Evolutionary conservation across 257 asterid genomes (phyloP).

Genomic region (Craterostigma plantagineum): DNA sequence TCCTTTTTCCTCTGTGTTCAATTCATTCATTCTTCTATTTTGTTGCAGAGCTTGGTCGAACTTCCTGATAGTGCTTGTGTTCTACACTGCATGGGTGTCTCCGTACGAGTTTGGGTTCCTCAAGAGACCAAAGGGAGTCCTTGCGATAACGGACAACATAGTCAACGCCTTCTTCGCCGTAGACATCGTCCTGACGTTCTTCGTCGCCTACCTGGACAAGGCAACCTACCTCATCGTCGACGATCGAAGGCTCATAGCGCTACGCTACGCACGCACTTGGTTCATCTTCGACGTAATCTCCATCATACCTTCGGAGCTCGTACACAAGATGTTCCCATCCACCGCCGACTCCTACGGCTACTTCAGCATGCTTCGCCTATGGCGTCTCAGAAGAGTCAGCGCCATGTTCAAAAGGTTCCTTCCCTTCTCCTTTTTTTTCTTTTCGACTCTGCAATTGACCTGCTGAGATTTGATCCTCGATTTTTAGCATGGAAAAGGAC

Average conservation of each 20-base stretch:
- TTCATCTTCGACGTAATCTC: slow-evolving; percentile 32
- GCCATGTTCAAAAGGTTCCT: slow-evolving; percentile 27
- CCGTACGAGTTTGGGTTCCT: slow-evolving; percentile 48
- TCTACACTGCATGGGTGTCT: slow-evolving; percentile 45
- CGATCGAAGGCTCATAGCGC: slow-evolving; percentile 24
- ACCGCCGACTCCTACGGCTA: slow-evolving; percentile 21
- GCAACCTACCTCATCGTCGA: slow-evolving; percentile 28
- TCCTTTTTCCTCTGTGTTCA: no score
- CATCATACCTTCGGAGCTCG: slow-evolving; percentile 40
- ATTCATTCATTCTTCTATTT: not conserved
- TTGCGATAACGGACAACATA: slow-evolving; percentile 29
- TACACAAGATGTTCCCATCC: slow-evolving; percentile 16
- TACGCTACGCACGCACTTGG: slow-evolving; percentile 30
- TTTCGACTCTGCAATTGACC: no score
- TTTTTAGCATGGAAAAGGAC: slow-evolving; percentile 83
- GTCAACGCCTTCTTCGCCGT: slow-evolving; percentile 39
- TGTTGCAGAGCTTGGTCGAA: slow-evolving; percentile 32
- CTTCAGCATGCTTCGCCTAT: slow-evolving; percentile 45
- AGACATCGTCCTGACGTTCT: slow-evolving; percentile 44
- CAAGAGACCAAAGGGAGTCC: slow-evolving; percentile 20
- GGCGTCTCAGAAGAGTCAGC: slow-evolving; percentile 46
- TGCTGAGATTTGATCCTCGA: no score
- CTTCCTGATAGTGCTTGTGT: slow-evolving; percentile 25
- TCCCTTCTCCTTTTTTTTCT: not conserved
- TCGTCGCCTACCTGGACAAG: slow-evolving; percentile 37